Evolutionary conservation across 2,329 filamentous ascomycete species (phyloP), one percentile per base, ranked within the genome.

Genomic region (Alternaria infectoria): DNA sequence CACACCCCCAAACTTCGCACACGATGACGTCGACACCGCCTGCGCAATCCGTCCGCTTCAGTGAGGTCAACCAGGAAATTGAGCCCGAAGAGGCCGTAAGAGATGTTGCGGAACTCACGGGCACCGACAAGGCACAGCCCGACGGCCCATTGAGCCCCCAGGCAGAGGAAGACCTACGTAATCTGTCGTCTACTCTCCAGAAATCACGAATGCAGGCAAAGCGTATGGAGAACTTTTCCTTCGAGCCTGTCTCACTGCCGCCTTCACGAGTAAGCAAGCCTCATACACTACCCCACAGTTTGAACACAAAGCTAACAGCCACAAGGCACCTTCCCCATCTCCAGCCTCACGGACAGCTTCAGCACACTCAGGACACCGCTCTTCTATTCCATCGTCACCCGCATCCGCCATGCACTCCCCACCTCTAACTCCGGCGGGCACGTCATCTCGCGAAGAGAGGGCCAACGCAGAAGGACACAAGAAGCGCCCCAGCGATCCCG

Each of bases 181-280:
- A 89, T 63, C 83, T 97, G 65, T 90, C 91, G 54, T 88, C 89
- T 70, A 90, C 88, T 23, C 83, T 97, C 25, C 91, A 93, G 68
- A 88, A 89, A 66, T 87, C 89, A 50, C 89, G 90, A 71, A 86
- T 97, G 65, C 94, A 97, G 82, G 91, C 94, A 72, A 87, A 89
- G 61, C 89, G 94, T 67, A 88, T 97, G 84, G 91, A 91, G 77
- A 92, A 93, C 77, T 97, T 93, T 81, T 90, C 91, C 46, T 98
- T 94, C 75, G 94, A 97, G 78, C 91, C 95, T 32, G 90, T 97
- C 67, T 98, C 96, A 36, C 85, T 98, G 56, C 95, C 96, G 40
- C 86, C 88, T 30, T 95, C 93, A 49, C 88, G 92, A 81, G 93
- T 95, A 89, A 81, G 91, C 87, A 70, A 55, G 19, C 67, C 21